Base-by-base conservation (phyloP, 1,284 basidiomycete genomes). In the Tilletia horrida region DNA sequence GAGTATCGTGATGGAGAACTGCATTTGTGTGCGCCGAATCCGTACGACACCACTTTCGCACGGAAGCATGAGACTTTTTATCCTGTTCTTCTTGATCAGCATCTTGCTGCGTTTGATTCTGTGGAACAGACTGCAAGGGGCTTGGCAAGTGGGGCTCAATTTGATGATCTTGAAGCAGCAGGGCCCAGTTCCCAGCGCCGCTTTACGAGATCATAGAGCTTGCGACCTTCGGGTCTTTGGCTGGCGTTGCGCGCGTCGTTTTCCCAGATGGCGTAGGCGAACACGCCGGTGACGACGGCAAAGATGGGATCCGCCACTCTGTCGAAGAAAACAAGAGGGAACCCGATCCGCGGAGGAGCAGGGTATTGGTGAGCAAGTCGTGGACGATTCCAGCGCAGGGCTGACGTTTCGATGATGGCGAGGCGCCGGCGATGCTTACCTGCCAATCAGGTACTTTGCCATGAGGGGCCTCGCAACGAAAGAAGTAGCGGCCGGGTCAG, bases 191-290 rank as follows among this genome's bases (percentile, higher is more conserved):
- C 40, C 52, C 62, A 66, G 40, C 71, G 69, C 4, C 77, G 69
- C 23, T 45, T 63, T 6, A 77, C 59, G 0, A 80, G 70, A 6
- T 79, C 76, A 3, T 65, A 44, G 1, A 81, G 72, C 21, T 67
- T 65, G 2, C 76, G 66, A 0, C 77, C 77, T 14, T 67, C 31
- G 11, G 76, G 76, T n/a, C 75, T 72, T 21, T 72, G 70, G 27
- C 67, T 62, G 0, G 71, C 70, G 63, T 81, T 81, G 40, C 74
- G 69, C 0, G 63, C 62, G 55, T 81, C 79, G 62, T 73, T 73
- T 69, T 81, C 79, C 75, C 76, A 81, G 44, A 81, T 69, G 13
- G 68, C 69, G 67, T 79, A 81, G 47, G 79, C 79, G 45, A 76
- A 72, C 2, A 78, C 68, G 16, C 79, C 79, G 2, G 78, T 79